Conservation (phyloP, 257 asterid genomes). For the Ophiorrhiza pumila region DNA sequence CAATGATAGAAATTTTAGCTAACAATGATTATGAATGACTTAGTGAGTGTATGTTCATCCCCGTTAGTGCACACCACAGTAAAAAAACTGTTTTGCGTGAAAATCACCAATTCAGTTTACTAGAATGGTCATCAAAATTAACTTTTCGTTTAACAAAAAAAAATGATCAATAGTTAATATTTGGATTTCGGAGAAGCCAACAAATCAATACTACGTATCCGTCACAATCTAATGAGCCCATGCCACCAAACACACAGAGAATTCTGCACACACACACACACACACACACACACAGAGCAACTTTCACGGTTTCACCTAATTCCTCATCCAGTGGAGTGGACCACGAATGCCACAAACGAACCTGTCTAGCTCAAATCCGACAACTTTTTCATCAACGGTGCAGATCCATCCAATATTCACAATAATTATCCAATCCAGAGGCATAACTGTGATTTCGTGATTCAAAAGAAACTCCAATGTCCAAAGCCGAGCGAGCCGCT, state of each 20-base stretch:
- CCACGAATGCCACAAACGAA: neutral
- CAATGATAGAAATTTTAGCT: neutral
- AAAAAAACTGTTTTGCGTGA: no score
- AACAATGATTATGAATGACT: neutral
- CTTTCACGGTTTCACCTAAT: neutral
- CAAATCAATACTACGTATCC: no score
- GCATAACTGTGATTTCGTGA: neutral
- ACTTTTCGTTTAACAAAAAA: no score
- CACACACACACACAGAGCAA: neutral
- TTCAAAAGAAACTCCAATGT: neutral
- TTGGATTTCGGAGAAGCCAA: neutral
- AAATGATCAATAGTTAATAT: no score
- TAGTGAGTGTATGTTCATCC: neutral
- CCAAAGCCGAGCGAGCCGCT: conserved; percentile 15
- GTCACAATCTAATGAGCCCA: no score
- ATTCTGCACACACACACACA: neutral
- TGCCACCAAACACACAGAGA: no score
- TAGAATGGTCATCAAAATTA: no score
- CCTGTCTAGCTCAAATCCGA: conserved; percentile 23
- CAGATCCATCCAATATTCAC: conserved; percentile 1
- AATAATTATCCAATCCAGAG: neutral
- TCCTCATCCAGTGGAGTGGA: neutral
- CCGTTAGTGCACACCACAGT: neutral
- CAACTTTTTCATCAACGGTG: conserved; percentile 16
- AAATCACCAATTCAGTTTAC: no score